Evolutionary conservation across 768 basidiomycete genomes (phyloP).

Genomic region (Lyophyllum decastes): DNA sequence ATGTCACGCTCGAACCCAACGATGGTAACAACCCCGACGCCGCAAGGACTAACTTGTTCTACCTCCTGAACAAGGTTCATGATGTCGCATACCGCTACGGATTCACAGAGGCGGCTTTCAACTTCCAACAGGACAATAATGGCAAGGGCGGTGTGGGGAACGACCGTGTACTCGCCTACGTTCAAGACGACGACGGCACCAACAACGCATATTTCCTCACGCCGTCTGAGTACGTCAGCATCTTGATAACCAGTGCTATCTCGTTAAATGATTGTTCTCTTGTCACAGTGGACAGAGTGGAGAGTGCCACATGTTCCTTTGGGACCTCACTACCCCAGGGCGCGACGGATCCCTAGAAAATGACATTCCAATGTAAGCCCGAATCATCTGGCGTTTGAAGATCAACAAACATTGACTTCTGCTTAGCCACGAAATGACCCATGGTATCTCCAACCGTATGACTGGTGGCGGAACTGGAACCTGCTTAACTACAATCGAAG

Average conservation of each 20-base stretch:
- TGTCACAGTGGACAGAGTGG: constrained; percentile 65
- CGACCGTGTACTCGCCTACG: constrained; percentile 92
- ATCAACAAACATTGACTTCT: too few relatives aligned
- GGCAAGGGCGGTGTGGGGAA: constrained; percentile 83
- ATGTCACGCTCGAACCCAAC: not conserved
- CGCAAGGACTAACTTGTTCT: constrained; percentile 46
- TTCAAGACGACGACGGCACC: constrained; percentile 92
- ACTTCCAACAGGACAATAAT: constrained; percentile 99
- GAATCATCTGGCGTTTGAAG: too few relatives aligned
- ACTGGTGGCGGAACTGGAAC: constrained; percentile 92
- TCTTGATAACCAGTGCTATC: not conserved
- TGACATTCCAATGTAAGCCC: constrained; percentile 53
- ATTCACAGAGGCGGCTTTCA: constrained; percentile 88
- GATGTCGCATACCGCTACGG: constrained; percentile 69
- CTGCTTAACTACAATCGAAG: constrained; percentile 90
- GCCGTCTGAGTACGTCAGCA: constrained; percentile 50
- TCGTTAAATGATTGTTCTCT: not conserved
- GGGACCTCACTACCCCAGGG: constrained; percentile 89
- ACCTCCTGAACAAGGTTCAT: constrained; percentile 79
- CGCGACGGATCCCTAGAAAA: constrained; percentile 95
- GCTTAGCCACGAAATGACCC: constrained; percentile 66
- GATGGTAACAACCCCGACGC: not conserved
- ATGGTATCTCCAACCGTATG: constrained; percentile 90
- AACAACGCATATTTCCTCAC: constrained; percentile 94
- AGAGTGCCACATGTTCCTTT: constrained; percentile 94